Evolutionary conservation across 768 basidiomycete species (phyloP), one percentile per base, ranked within the genome.

Genomic region (Galerina marginata): DNA sequence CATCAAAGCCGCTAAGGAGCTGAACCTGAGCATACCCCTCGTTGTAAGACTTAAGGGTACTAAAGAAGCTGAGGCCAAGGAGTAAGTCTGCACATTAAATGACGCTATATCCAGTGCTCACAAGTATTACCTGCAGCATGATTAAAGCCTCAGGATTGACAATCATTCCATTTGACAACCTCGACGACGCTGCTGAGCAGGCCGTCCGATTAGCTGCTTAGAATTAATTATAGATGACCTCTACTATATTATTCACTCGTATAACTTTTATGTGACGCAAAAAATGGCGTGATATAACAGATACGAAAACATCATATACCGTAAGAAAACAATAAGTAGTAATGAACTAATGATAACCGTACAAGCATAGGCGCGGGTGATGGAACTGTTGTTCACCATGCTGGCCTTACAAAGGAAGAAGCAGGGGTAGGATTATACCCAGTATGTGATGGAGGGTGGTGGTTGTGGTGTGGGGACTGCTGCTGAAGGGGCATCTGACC

Each of bases 31-130:
- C 7, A 90, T 99, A 60, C 97, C 97, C 48, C 75, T 99, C 49
- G 86, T 99, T 62, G 97, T 99, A 42, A 85, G 97, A 64, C 81
- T 99, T 64, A 97, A 99, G 78, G 97, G 97, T 52, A 99, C 96
- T 16, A 99, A 95, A 77, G 96, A 99, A 75, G 79, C 79, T 38
- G 96, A 99, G 75, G 96, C 97, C 3, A 98, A 99, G 79, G 80
- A 89, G 95, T 97, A 75, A 66, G 92, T 83, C 7, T 33, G 9
- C 53, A 47, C 33, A 33, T 37, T 38, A 6, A 36, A 16, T 9
- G 10, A 38, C 42, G 47, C 15, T n/a, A 6, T 9, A 15, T 10
- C 33, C 16, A 47, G 46, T n/a, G 64, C 60, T 54, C 61, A 65
- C 49, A 54, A 54, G 29, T 49, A 58, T 67, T 64, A n/a, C 62